A percentile compares a stretch with the other conserved stretches of the same genome.
phyloP scores from a whole-genome alignment of 768 basidiomycete genomes.

The Coprinopsis marcescibilis region DNA sequence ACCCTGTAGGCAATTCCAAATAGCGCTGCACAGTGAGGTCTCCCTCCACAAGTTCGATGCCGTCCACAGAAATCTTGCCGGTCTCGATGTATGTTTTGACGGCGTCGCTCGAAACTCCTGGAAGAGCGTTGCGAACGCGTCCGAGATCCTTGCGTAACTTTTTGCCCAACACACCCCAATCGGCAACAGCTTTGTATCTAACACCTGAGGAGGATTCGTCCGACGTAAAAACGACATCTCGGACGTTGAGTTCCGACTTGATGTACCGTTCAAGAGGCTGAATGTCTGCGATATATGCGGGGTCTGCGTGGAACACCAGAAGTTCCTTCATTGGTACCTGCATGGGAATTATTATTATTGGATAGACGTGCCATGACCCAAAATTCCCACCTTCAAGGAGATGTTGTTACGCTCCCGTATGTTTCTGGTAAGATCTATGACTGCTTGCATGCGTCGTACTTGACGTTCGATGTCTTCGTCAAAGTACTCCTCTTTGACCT shows the following conservation, averaged over 20 bases:
- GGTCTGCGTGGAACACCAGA: conserved; percentile 86
- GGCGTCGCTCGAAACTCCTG: conserved; percentile 71
- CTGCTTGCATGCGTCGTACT: conserved; percentile 89
- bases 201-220: conserved; percentile 85
- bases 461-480: conserved; percentile 90
- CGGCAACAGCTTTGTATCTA: conserved; percentile 85
- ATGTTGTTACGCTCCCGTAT: conserved; percentile 83
- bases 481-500: conserved; percentile 91
- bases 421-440: conserved; percentile 88
- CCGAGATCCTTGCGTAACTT: conserved; percentile 90
- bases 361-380: not conserved
- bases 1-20: conserved; percentile 66
- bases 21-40: conserved; percentile 89
- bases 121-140: conserved; percentile 85
- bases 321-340: conserved; percentile 92
- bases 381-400: conserved; percentile 73
- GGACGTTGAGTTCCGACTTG: conserved; percentile 91
- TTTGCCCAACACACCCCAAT: conserved; percentile 90
- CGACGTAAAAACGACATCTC: conserved; percentile 82
- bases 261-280: conserved; percentile 83
- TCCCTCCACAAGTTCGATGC: conserved; percentile 85
- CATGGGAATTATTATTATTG: conserved; percentile 1
- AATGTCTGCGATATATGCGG: conserved; percentile 80
- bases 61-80: conserved; percentile 80
- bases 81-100: conserved; percentile 71